Evolutionary conservation across 2,329 filamentous ascomycete species (phyloP).

Genomic region (Colletotrichum orchidophilum): DNA sequence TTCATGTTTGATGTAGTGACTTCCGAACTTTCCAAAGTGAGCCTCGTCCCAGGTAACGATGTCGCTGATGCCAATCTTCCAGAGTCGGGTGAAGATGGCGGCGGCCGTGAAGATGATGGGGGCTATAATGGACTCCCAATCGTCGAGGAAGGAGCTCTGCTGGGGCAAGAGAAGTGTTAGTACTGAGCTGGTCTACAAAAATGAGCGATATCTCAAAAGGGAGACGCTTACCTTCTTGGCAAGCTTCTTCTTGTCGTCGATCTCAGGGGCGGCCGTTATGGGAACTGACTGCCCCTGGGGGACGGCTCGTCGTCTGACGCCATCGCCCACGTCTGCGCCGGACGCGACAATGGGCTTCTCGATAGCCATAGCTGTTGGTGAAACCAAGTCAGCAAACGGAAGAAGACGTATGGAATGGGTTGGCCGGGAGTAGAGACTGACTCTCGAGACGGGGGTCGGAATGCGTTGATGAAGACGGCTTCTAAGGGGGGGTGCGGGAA

Average conservation of each 20-base stretch:
- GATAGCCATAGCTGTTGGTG: conserved; percentile 57
- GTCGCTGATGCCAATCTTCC: conserved; percentile 74
- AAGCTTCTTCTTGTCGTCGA: conserved; percentile 69
- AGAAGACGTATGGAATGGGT: not conserved
- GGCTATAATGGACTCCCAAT: conserved; percentile 71
- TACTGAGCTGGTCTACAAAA: conserved; percentile 5
- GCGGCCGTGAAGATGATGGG: conserved; percentile 69
- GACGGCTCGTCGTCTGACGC: conserved; percentile 65
- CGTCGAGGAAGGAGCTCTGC: conserved; percentile 66
- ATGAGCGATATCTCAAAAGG: not conserved
- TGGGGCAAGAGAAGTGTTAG: conserved; percentile 41
- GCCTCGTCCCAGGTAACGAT: conserved; percentile 76
- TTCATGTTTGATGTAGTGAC: conserved; percentile 98
- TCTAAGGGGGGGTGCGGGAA: conserved; percentile 1
- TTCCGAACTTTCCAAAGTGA: conserved; percentile 95
- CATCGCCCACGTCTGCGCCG: conserved; percentile 67
- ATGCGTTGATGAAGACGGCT: conserved; percentile 21
- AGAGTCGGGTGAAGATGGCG: conserved; percentile 73
- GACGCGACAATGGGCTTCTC: conserved; percentile 66
- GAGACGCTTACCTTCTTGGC: conserved; percentile 60
- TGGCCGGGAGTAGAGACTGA: not conserved
- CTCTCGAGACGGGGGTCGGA: conserved; percentile 22
- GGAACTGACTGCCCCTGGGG: conserved; percentile 52
- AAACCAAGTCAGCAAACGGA: conserved; percentile 25
- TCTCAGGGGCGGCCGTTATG: conserved; percentile 50